Percentiles rank a stretch among this genome's conserved stretches.
These are phyloP conservation scores for Oryza glaberrima DNA, from an alignment of 176 grass and related monocot genomes.

Conservation along the genomic window DNA sequence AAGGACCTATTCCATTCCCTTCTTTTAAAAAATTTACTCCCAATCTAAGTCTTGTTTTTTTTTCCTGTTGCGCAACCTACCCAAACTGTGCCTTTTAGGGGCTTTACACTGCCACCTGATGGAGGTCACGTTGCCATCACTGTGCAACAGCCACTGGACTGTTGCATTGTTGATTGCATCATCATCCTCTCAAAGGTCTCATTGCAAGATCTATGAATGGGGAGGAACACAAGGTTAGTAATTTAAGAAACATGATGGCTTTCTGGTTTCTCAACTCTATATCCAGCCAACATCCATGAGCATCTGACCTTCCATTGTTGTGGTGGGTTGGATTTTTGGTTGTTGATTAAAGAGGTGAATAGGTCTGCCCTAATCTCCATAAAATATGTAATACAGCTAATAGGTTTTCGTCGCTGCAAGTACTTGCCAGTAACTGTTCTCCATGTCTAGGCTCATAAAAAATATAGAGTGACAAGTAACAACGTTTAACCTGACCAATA, in stretches of 20 bases:
- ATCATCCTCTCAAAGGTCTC: constrained; percentile 17
- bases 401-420: neutral
- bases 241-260: neutral
- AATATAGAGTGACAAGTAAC: neutral
- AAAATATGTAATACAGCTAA: neutral
- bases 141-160: neutral
- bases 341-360: neutral
- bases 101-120: constrained; percentile 5
- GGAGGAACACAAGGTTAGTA: constrained; percentile 9
- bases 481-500: neutral
- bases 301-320: constrained; percentile 8
- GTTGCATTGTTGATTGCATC: constrained; percentile 12
- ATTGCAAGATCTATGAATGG: constrained; percentile 21
- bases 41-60: constrained; percentile 7
- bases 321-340: neutral
- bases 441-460: neutral
- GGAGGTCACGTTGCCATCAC: constrained; percentile 6
- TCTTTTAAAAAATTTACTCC: neutral
- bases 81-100: neutral
- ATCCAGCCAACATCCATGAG: constrained; percentile 10
- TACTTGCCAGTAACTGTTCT: neutral
- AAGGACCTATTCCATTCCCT: neutral
- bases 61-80: neutral
- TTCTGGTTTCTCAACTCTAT: constrained; percentile 22
- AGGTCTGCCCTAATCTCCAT: neutral